A percentile compares a stretch with the other conserved stretches of the same genome.
These are phyloP conservation scores for Flaveria robusta DNA, from an alignment of 129 eudicot genomes.

Conservation along the genomic window DNA sequence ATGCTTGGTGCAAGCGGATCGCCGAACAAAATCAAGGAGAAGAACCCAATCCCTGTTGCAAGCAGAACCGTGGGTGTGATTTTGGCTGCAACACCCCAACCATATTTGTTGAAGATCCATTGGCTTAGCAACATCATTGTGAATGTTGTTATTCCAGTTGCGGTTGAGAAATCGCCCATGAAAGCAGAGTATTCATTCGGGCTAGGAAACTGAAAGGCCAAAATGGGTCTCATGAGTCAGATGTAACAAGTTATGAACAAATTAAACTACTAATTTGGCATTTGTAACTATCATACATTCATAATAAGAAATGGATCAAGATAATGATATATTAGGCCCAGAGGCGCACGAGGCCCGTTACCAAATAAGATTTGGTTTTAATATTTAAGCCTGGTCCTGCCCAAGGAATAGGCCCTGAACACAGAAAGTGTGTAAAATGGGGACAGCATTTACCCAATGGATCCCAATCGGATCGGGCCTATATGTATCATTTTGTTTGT, in stretches of 20 bases:
- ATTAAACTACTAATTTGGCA: neutral
- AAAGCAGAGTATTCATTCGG: conserved; percentile 96
- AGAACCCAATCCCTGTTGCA: conserved; percentile 89
- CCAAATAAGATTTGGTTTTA: neutral
- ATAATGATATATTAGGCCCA: too few relatives aligned
- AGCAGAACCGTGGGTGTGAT: conserved; percentile 94
- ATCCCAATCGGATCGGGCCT: neutral
- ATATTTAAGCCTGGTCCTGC: neutral
- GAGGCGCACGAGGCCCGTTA: neutral
- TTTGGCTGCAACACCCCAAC: conserved; percentile 98
- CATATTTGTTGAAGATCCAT: conserved; percentile 89
- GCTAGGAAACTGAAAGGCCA: conserved; percentile 74
- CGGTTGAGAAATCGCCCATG: conserved; percentile 99
- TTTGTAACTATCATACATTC: neutral
- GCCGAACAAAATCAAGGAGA: conserved; percentile 84
- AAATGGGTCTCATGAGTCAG: conserved; percentile 2
- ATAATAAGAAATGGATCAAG: neutral
- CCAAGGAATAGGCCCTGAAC: neutral
- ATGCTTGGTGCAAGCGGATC: conserved; percentile 77
- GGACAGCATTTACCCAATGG: neutral
- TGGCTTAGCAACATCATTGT: conserved; percentile 96
- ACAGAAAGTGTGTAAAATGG: neutral
- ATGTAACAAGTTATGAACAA: neutral
- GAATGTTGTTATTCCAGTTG: conserved; percentile 94
- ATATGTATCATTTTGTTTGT: neutral